These are phyloP conservation scores for Vararia minispora DNA, from an alignment of 768 basidiomycete genomes.

Conservation along the genomic window DNA sequence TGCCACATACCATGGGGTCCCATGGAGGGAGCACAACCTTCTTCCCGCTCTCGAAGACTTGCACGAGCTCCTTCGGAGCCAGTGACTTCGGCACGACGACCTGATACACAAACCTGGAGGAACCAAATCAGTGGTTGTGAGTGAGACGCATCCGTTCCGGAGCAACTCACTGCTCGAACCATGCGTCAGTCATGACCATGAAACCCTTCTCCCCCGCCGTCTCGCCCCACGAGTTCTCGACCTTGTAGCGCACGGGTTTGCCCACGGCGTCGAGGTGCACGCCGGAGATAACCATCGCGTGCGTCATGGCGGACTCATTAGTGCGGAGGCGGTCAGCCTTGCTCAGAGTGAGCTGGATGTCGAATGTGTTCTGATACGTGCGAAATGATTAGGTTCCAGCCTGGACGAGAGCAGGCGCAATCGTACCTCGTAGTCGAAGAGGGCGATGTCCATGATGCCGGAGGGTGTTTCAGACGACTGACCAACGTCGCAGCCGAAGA, in stretches of 20 bases:
- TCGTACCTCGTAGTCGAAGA: slow-evolving; percentile 72
- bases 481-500: slow-evolving; percentile 96
- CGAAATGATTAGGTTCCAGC: not conserved
- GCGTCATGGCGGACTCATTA: slow-evolving; percentile 86
- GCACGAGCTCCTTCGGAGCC: slow-evolving; percentile 71
- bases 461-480: slow-evolving; percentile 58
- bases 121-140: not conserved
- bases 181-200: slow-evolving; percentile 84
- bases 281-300: slow-evolving; percentile 90
- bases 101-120: slow-evolving; percentile 76
- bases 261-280: slow-evolving; percentile 77
- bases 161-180: slow-evolving; percentile 77
- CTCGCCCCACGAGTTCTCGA: slow-evolving; percentile 94
- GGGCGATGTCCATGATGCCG: slow-evolving; percentile 81
- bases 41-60: slow-evolving; percentile 64
- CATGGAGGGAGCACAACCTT: slow-evolving; percentile 69
- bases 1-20: slow-evolving; percentile 71
- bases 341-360: slow-evolving; percentile 65
- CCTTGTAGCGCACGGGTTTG: slow-evolving; percentile 82
- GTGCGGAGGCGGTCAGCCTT: slow-evolving; percentile 81
- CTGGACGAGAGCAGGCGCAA: not conserved
- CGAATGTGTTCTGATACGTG: slow-evolving; percentile 56
- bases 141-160: not conserved
- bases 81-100: slow-evolving; percentile 77
- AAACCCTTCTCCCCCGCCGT: slow-evolving; percentile 71